Base-by-base conservation (phyloP, 2,329 filamentous ascomycete genomes). In the Cercospora beticola region DNA sequence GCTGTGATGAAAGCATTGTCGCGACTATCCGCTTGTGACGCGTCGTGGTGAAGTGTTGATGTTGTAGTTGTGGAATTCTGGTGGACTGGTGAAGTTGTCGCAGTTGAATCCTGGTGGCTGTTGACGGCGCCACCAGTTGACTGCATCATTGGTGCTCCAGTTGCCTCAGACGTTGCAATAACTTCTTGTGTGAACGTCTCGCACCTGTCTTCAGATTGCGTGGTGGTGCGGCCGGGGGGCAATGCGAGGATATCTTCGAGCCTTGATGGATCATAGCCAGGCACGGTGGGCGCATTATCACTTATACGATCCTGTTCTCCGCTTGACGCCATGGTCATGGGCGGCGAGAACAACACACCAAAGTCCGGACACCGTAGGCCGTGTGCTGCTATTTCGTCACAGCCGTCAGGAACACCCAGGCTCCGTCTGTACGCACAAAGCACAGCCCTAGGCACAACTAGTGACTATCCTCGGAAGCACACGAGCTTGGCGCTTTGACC, bases 1-100 rank as follows among this genome's bases (percentile, higher is more conserved):
- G 67, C 67, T 33, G 74, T 74, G 62, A 77, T 62, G 68, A 75
- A 77, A 10, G 59, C 36, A 59, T 65, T 57, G 10, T 69, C 58
- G 49, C 67, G 58, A 18, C 65, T 31, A 49, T 68, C 46, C 4
- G 5, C 28, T 30, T 12, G 36, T 6, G 67, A 49, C 43, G 67
- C 58, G 26, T 43, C 43, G 52, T 61, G 58, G 3, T 62, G 57
- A 12, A 68, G 30, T 56, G 67, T 66, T 46, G 59, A 60, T 16
- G 59, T 60, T 46, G 67, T 69, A 4, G 64, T 58, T 26, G 60
- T 64, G 1, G 67, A 69, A 21, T 69, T 56, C 40, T 31, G 57
- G 36, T 43, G 36, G 36, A 43, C 1, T 43, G 36, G 5, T 6
- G 36, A 43, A n/a, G 59, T 46, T 16, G 59, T 60, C 18, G 67